These are phyloP conservation scores for Russula foetens DNA, from an alignment of 768 basidiomycete species.

Conservation along the genomic window DNA sequence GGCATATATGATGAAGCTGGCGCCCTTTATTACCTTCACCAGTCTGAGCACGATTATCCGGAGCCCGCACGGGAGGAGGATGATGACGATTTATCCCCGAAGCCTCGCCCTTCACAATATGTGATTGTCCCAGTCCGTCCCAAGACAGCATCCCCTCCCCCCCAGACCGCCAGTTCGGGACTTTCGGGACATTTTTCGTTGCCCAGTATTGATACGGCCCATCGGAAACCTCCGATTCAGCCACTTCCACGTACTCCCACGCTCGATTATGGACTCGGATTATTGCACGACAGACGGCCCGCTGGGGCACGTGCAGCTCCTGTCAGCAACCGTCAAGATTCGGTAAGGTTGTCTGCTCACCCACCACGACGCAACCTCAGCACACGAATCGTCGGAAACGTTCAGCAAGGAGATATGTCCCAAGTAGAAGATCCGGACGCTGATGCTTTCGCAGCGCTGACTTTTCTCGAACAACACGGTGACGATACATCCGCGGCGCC, in stretches of 20 bases:
- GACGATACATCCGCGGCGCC: conserved; percentile 15
- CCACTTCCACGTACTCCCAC: conserved; percentile 15
- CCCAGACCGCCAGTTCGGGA: background rate
- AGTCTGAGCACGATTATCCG: conserved; percentile 32
- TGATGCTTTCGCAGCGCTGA: conserved; percentile 73
- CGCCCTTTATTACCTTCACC: conserved; percentile 63
- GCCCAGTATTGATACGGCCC: background rate
- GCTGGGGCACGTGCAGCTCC: conserved; percentile 76
- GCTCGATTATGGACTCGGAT: conserved; percentile 10
- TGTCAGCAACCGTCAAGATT: conserved; percentile 11
- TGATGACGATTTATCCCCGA: conserved; percentile 28
- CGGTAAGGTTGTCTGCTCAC: background rate
- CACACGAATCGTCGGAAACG: conserved; percentile 3
- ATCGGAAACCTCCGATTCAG: conserved; percentile 20
- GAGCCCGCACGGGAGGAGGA: conserved; percentile 24
- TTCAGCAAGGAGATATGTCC: background rate
- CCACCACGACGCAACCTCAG: conserved; percentile 21
- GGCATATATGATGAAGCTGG: conserved; percentile 48
- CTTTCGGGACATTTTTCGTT: too few species aligned
- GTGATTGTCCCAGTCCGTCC: conserved; percentile 13
- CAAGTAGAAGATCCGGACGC: conserved; percentile 41
- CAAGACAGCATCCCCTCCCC: conserved; percentile 8
- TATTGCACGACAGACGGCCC: conserved; percentile 49
- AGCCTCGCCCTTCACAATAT: background rate
- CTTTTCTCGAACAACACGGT: conserved; percentile 57